Base-by-base conservation (phyloP, 2,329 filamentous ascomycete species). In the Cylindrodendrum hubeiense region DNA sequence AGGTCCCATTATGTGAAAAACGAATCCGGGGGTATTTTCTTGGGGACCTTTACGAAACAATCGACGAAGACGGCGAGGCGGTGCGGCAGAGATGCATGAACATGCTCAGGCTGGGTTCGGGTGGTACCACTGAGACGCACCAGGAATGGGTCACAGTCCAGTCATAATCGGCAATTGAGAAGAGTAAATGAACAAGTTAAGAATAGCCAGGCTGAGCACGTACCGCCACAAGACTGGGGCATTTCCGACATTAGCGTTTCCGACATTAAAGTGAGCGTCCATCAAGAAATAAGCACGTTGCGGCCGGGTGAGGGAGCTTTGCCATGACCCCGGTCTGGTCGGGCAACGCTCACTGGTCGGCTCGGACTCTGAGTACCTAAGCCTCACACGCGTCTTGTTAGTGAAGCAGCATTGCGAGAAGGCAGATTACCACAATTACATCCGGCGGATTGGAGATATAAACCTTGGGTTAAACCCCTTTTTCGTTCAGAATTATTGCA, bases 11-110 rank as follows among this genome's bases (percentile, higher is more conserved):
- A 1, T 68, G 74, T n/a, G 56, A 59, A 21, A 55, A 62, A 12
- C 66, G 74, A 6, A 33, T 75, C 7, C 69, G 64, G 3, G 72
- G 71, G 0, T 75, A 66, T 28, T 44, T 55, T 13, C 26, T 73
- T 2, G 52, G 68, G 1, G 46, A 60, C 1, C 51, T 51, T 7
- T 13, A 28, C 1, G 54, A 54, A 12, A 39, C 47, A 9, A 22
- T 24, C 1, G n/a, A 19, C 0, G 24, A 54, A 3, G 60, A 63
- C 17, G 64, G 60, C 1, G 43, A 34, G 17, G 10, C 3, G 6
- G 34, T 51, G 17, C 43, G 47, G 13, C 26, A 43, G 12, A 49
- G 52, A 21, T 52, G 54, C n/a, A 30, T 66, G 13, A 41, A 39
- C 43, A 47, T 68, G 28, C 22, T 68, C 3, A 19, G 52, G 39